phyloP scores from a whole-genome alignment of 805 yeast genomes.

The Wickerhamomyces alni region DNA sequence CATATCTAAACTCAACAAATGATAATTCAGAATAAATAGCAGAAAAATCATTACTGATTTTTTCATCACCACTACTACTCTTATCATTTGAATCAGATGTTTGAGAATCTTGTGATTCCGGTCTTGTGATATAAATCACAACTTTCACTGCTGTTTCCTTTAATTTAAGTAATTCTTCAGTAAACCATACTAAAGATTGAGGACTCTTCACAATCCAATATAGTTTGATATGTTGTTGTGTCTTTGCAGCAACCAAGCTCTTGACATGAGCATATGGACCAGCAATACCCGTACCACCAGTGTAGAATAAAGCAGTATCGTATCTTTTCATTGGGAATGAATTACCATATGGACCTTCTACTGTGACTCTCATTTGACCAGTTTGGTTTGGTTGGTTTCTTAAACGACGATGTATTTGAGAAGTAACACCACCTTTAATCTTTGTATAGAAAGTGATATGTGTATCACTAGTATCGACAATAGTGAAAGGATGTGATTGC shows the following conservation, averaged over 20 bases:
- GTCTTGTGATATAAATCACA: constrained; percentile 18
- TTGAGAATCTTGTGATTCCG: constrained; percentile 3
- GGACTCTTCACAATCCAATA: constrained; percentile 62
- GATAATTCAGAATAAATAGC: constrained; percentile 10
- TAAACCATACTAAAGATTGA: constrained; percentile 46
- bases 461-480: constrained; percentile 35
- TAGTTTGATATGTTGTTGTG: constrained; percentile 35
- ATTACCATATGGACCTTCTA: constrained; percentile 66
- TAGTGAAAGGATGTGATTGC: constrained; percentile 74
- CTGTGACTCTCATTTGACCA: constrained; percentile 27
- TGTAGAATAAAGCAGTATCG: constrained; percentile 35
- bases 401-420: constrained; percentile 22
- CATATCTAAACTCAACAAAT: constrained; percentile 33
- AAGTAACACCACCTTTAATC: constrained; percentile 49
- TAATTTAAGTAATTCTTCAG: constrained; percentile 35
- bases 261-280: constrained; percentile 39
- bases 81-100: constrained; percentile 7
- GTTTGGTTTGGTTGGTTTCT: constrained; percentile 21
- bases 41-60: not conserved
- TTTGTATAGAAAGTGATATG: constrained; percentile 40
- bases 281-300: constrained; percentile 51
- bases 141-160: constrained; percentile 8
- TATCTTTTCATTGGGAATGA: constrained; percentile 29
- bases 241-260: constrained; percentile 16
- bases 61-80: constrained; percentile 2